Percentiles rank a stretch among this genome's conserved stretches.
Conservation (phyloP, 2,329 filamentous ascomycete genomes). For the Paramyrothecium sp. region DNA sequence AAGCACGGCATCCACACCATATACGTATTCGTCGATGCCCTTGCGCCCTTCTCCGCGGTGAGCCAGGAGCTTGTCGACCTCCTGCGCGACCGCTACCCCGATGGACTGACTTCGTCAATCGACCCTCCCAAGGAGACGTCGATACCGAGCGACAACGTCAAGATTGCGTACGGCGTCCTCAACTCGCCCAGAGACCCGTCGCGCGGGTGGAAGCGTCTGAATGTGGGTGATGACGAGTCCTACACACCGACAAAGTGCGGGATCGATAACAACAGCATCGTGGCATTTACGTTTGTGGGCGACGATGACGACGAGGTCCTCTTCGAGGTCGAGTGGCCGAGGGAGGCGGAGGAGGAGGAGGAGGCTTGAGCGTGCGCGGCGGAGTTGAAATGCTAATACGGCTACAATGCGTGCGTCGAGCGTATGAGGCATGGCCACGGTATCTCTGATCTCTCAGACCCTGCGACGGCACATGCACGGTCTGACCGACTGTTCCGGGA, state of each 20-base stretch:
- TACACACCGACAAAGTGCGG: conserved; percentile 41
- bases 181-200: conserved; percentile 42
- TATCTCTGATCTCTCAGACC: too few relatives aligned
- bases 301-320: conserved; percentile 35
- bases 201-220: conserved; percentile 49
- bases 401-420: too few relatives aligned
- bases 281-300: conserved; percentile 48
- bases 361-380: conserved; percentile 6
- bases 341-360: conserved; percentile 38
- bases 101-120: conserved; percentile 43
- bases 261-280: conserved; percentile 43
- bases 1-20: conserved; percentile 72
- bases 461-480: too few relatives aligned
- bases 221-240: conserved; percentile 26
- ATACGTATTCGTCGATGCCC: conserved; percentile 62
- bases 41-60: conserved; percentile 54
- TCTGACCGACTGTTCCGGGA: background rate
- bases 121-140: conserved; percentile 29
- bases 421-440: too few relatives aligned
- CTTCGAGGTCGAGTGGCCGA: conserved; percentile 47
- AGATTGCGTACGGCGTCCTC: conserved; percentile 45
- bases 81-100: conserved; percentile 55
- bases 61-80: conserved; percentile 57
- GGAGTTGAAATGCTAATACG: too few relatives aligned
- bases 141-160: conserved; percentile 38